These are phyloP conservation scores for Calvatia gigantea DNA, from an alignment of 768 basidiomycete species.

Conservation along the genomic window DNA sequence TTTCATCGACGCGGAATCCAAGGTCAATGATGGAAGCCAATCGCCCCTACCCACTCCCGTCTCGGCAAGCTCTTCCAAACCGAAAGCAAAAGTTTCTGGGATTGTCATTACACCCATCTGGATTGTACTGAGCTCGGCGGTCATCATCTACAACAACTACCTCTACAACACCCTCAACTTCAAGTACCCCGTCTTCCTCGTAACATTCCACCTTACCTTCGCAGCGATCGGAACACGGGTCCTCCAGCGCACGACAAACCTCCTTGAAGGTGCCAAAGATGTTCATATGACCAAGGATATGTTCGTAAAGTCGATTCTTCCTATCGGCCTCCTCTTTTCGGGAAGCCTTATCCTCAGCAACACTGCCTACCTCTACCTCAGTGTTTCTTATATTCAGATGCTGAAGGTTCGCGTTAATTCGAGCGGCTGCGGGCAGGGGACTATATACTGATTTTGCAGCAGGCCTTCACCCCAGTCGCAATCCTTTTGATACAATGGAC, in stretches of 20 bases:
- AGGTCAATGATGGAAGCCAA: slow-evolving; percentile 15
- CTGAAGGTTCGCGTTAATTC: slow-evolving; percentile 69
- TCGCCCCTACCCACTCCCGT: slow-evolving; percentile 56
- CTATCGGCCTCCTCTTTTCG: slow-evolving; percentile 91
- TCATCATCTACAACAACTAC: slow-evolving; percentile 97
- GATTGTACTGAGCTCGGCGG: slow-evolving; percentile 85
- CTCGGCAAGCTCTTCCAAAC: slow-evolving; percentile 27
- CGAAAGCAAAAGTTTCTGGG: slow-evolving; percentile 59
- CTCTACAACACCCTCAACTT: slow-evolving; percentile 81
- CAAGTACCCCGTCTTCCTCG: slow-evolving; percentile 89
- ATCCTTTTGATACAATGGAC: slow-evolving; percentile 93
- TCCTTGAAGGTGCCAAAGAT: slow-evolving; percentile 77
- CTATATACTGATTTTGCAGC: neutral
- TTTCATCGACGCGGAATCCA: slow-evolving; percentile 13
- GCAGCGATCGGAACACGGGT: slow-evolving; percentile 85
- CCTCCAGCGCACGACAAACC: slow-evolving; percentile 73
- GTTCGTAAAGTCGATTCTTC: slow-evolving; percentile 84
- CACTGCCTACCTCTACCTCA: slow-evolving; percentile 88
- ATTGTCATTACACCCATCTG: slow-evolving; percentile 83
- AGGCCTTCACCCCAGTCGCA: slow-evolving; percentile 90
- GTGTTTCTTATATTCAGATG: slow-evolving; percentile 96
- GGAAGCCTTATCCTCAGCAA: slow-evolving; percentile 89
- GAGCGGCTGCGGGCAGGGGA: too few species aligned
- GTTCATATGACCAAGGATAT: slow-evolving; percentile 75
- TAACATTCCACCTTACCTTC: slow-evolving; percentile 81